Evolutionary conservation across 2,329 filamentous ascomycete genomes (phyloP).

Genomic region (Penicillium rolfsii): DNA sequence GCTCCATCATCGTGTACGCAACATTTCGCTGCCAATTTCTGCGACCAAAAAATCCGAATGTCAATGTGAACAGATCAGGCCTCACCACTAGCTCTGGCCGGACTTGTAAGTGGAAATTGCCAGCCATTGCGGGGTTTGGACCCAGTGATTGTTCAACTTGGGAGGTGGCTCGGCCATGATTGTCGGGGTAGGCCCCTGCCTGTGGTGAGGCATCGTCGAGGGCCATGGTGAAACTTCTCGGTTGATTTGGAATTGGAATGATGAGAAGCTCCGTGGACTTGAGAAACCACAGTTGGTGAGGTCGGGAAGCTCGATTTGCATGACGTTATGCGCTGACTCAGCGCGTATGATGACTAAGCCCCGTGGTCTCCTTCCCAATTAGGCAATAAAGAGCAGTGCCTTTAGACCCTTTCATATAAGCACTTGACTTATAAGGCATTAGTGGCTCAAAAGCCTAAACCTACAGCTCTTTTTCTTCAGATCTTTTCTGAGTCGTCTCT

Average conservation of each 20-base stretch:
- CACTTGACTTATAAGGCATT: too few relatives aligned
- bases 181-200: constrained; percentile 6
- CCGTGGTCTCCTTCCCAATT: too few relatives aligned
- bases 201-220: constrained; percentile 32
- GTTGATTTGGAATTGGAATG: background rate
- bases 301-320: background rate
- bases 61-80: constrained; percentile 33
- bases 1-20: constrained; percentile 8
- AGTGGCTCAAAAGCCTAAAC: too few relatives aligned
- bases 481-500: too few relatives aligned
- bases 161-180: constrained; percentile 9
- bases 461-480: too few relatives aligned
- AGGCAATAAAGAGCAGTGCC: too few relatives aligned
- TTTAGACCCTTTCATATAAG: too few relatives aligned
- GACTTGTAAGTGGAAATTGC: constrained; percentile 23
- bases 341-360: constrained; percentile 1
- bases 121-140: constrained; percentile 20
- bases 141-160: constrained; percentile 7
- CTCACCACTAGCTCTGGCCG: constrained; percentile 31
- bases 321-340: constrained; percentile 25
- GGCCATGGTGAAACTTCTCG: constrained; percentile 8
- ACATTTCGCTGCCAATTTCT: constrained; percentile 25
- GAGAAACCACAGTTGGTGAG: background rate
- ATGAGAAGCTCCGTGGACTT: background rate
- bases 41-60: constrained; percentile 33